phyloP scores from a whole-genome alignment of 208 protist species.

The Trypanosoma conorhini region DNA sequence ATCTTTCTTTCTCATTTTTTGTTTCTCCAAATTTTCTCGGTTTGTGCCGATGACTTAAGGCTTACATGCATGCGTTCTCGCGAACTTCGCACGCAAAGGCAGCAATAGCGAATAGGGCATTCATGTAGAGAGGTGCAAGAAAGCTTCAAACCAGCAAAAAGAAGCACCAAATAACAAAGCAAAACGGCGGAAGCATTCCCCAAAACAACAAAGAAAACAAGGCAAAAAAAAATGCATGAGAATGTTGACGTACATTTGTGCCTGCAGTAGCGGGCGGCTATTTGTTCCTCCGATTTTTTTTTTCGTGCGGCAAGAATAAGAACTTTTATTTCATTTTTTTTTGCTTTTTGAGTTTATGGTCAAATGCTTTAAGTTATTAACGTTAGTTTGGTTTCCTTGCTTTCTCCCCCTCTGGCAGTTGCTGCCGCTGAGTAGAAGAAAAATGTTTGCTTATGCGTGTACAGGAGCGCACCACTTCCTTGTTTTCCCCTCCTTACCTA shows the following conservation, averaged over 20 bases:
- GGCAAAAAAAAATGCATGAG: not conserved
- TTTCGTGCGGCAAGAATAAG: not conserved
- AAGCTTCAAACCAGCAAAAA: not conserved
- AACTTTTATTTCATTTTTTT: too few species aligned
- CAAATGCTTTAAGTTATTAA: not conserved
- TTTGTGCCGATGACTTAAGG: not conserved
- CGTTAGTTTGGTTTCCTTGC: not conserved
- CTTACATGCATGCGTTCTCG: not conserved
- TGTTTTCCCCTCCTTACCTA: not conserved
- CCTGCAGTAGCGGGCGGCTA: not conserved
- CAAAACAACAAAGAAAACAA: not conserved
- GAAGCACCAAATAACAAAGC: not conserved
- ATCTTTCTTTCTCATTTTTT: not conserved
- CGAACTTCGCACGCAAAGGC: not conserved
- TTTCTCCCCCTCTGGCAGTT: not conserved
- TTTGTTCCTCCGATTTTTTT: not conserved
- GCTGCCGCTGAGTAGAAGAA: not conserved
- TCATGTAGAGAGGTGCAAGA: not conserved
- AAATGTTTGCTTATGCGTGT: not conserved
- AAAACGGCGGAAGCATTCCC: not conserved
- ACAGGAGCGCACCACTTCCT: not conserved
- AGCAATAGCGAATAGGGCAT: not conserved
- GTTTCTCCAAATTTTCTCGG: not conserved
- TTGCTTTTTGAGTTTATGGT: not conserved
- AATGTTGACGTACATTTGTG: not conserved